Conservation (phyloP, 2,329 filamentous ascomycete species). For the Ophiostoma sp. region DNA sequence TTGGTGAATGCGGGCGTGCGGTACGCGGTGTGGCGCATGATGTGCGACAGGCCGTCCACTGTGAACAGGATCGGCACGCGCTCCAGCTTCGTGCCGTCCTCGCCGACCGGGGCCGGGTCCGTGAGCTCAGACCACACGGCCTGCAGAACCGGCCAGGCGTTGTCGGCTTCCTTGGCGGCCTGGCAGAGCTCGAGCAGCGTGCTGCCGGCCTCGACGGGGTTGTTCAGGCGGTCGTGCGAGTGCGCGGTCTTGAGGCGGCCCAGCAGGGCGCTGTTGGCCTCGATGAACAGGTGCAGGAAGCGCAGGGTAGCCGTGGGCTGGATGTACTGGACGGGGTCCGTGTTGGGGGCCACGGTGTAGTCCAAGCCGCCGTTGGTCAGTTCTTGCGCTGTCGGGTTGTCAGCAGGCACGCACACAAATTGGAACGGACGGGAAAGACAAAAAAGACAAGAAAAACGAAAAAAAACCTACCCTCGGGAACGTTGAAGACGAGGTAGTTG, state of each 20-base stretch:
- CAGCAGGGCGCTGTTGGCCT: conserved; percentile 66
- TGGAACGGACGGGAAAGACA: conserved; percentile 31
- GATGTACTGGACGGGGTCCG: conserved; percentile 57
- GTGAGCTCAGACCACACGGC: conserved; percentile 75
- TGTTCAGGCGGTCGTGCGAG: conserved; percentile 42
- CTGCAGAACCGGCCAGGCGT: conserved; percentile 73
- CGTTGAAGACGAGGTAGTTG: conserved; percentile 80
- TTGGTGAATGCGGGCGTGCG: conserved; percentile 61
- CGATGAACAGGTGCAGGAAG: conserved; percentile 65
- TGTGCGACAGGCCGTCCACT: conserved; percentile 72
- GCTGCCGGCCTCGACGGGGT: conserved; percentile 57
- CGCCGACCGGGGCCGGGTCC: conserved; percentile 35
- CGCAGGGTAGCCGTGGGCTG: conserved; percentile 73
- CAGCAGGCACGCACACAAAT: too few species aligned
- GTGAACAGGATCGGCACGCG: conserved; percentile 62
- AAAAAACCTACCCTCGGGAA: conserved; percentile 57
- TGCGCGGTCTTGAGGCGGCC: conserved; percentile 42
- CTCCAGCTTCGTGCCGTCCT: conserved; percentile 27
- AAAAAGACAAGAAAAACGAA: background rate
- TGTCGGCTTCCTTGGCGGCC: conserved; percentile 67
- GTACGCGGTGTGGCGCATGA: conserved; percentile 76
- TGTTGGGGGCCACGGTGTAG: conserved; percentile 64
- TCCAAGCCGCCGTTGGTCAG: conserved; percentile 73
- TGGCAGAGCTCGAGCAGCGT: conserved; percentile 64
- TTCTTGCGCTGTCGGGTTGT: conserved; percentile 55